Evolutionary conservation across 768 basidiomycete species (phyloP), one percentile per base, ranked within the genome.

Genomic region (Crassisporium funariophilum): DNA sequence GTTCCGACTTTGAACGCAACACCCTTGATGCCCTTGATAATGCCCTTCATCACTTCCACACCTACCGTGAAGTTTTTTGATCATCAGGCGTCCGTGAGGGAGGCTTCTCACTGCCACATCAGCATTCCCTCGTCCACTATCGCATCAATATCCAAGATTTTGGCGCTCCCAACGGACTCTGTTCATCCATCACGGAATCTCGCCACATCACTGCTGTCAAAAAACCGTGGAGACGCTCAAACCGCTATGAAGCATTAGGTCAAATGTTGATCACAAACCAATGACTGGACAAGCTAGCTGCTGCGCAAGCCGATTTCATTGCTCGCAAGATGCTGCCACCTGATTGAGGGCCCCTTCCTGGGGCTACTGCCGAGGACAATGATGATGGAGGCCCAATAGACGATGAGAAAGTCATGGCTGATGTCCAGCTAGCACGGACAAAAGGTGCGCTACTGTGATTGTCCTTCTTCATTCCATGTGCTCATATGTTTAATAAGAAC

Each of bases 251-350:
- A 7, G 58, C 70, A 1, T 53, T 73, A 3, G 55, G 52, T 0
- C 69, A 72, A 38, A 74, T 72, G 68, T 57, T 74, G 6, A 33
- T 60, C 5, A 67, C 62, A 1, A 69, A 64, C 42, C 58, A 58
- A 15, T 41, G 55, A 12, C 45, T 63, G 1, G 63, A 67, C 45
- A 68, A 71, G 44, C 48, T 73, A 0, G 49, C 51, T 1, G 61
- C 59, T 4, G 45, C 54, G 4, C 50, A 47, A 2, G 44, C 34
- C 2, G 35, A 58, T 23, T 58, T 59, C 20, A 27, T 11, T 2
- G 35, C 31, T 2, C 44, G 48, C 13, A 52, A 55, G 3, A 56
- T 65, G 56, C 48, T 60, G 24, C 24, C 40, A 9, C 17, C 20
- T 2, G 20, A 9, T 4, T 8, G 11, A 24, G 13, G 17, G 8